Evolutionary conservation across 139 green algal species (phyloP).

Genomic region (Zygnema cylindricum): DNA sequence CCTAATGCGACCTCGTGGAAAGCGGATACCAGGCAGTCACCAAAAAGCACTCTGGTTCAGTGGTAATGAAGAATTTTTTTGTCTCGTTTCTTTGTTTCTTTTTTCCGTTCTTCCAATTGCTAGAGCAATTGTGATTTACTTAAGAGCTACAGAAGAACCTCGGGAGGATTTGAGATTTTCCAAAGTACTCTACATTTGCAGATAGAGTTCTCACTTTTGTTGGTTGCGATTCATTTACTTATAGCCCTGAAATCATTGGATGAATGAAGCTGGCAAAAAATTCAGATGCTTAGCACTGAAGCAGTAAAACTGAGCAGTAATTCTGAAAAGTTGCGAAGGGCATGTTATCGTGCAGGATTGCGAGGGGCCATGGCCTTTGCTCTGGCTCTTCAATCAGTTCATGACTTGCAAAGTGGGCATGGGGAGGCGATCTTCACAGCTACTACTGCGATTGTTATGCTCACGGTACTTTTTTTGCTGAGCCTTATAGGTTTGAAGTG

Average conservation of each 20-base stretch:
- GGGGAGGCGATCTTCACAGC: constrained; percentile 44
- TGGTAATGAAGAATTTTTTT: no score
- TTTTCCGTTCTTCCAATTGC: no score
- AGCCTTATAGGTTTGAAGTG: no score
- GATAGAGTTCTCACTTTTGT: no score
- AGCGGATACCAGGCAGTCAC: constrained; percentile 41
- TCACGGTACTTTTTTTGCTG: no score
- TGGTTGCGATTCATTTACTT: no score
- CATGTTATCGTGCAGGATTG: constrained; percentile 26
- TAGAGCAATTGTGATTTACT: no score
- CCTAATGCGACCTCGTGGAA: constrained; percentile 37
- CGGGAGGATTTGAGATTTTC: no score
- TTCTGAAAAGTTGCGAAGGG: not conserved
- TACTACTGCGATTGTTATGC: constrained; percentile 46
- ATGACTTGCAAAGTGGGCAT: constrained; percentile 38
- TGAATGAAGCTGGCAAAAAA: not conserved
- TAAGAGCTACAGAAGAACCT: no score
- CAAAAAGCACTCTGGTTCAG: constrained; percentile 53
- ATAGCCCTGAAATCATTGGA: not conserved
- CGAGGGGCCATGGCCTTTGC: constrained; percentile 54
- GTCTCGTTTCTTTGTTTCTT: no score
- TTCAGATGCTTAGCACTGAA: not conserved
- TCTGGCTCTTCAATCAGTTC: constrained; percentile 32
- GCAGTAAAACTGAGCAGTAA: not conserved
- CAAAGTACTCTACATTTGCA: no score